Percentiles rank a stretch among this genome's conserved stretches.
Evolutionary conservation across 768 basidiomycete genomes (phyloP).

Genomic region (Phaffia tasmanica): DNA sequence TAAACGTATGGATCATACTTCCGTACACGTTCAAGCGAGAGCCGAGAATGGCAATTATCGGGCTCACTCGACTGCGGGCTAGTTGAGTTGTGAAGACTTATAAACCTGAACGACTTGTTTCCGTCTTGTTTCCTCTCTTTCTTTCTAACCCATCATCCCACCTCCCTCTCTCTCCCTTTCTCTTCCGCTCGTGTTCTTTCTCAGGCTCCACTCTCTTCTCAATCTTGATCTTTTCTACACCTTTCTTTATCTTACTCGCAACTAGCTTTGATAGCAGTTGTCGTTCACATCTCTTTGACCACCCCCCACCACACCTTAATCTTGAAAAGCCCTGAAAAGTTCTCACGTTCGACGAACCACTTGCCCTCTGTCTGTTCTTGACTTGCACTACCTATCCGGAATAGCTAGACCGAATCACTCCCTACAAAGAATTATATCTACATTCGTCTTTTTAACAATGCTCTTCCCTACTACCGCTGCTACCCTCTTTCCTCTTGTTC

Average conservation of each 20-base stretch:
- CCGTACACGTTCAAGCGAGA: neutral
- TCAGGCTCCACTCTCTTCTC: neutral
- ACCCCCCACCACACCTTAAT: neutral
- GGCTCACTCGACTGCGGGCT: too few relatives aligned
- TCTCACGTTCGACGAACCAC: conserved; percentile 1
- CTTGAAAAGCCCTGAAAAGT: neutral
- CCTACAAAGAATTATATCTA: neutral
- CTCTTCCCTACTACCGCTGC: conserved; percentile 1
- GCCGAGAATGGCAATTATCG: neutral
- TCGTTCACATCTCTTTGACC: conserved; percentile 6
- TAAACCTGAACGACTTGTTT: neutral
- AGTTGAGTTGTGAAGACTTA: too few relatives aligned
- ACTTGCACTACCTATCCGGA: neutral
- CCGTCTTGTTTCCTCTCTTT: neutral
- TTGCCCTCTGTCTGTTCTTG: neutral
- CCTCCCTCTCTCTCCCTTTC: neutral
- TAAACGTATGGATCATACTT: neutral
- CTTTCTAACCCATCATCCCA: conserved; percentile 1
- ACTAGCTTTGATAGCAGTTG: conserved; percentile 23
- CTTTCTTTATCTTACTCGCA: neutral
- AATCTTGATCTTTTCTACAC: neutral
- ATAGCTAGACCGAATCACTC: neutral
- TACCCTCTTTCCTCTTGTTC: conserved; percentile 18
- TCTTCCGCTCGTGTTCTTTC: conserved; percentile 2
- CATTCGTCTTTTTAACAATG: neutral